Percentiles rank a stretch among this genome's conserved stretches.
phyloP scores from a whole-genome alignment of 2,329 filamentous ascomycete species.

The Apiospora hydei region DNA sequence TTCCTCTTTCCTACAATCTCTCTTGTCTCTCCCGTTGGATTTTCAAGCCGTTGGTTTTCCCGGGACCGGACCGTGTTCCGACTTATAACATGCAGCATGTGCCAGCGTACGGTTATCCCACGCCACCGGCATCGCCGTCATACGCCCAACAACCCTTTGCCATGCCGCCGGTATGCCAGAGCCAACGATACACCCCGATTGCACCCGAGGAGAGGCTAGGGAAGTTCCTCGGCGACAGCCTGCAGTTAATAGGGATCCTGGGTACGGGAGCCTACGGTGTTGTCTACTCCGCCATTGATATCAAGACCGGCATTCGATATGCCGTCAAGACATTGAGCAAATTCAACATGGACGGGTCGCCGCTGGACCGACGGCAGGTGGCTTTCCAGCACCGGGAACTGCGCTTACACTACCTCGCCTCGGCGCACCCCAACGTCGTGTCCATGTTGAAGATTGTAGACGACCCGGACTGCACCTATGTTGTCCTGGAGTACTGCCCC shows the following conservation, averaged over 20 bases:
- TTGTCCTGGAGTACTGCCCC: constrained; percentile 95
- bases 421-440: constrained; percentile 90
- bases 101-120: constrained; percentile 63
- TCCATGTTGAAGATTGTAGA: constrained; percentile 94
- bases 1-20: constrained; percentile 41
- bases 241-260: constrained; percentile 84
- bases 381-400: constrained; percentile 95
- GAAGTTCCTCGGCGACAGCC: constrained; percentile 79
- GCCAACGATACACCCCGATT: constrained; percentile 59
- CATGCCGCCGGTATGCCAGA: constrained; percentile 48
- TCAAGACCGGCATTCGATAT: constrained; percentile 81
- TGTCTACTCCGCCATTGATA: constrained; percentile 88
- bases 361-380: constrained; percentile 83
- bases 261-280: constrained; percentile 96
- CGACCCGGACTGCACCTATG: constrained; percentile 89
- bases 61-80: constrained; percentile 23
- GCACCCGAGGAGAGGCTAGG: constrained; percentile 87
- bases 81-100: constrained; percentile 61
- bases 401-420: constrained; percentile 86
- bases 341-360: constrained; percentile 72
- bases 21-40: constrained; percentile 34
- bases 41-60: constrained; percentile 10
- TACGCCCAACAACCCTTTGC: constrained; percentile 53
- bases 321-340: constrained; percentile 98
- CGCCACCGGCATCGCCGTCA: constrained; percentile 63